Evolutionary conservation across 192 early-diverging fungal species (phyloP), one percentile per base, ranked within the genome.

Genomic region (Backusella macrospora): DNA sequence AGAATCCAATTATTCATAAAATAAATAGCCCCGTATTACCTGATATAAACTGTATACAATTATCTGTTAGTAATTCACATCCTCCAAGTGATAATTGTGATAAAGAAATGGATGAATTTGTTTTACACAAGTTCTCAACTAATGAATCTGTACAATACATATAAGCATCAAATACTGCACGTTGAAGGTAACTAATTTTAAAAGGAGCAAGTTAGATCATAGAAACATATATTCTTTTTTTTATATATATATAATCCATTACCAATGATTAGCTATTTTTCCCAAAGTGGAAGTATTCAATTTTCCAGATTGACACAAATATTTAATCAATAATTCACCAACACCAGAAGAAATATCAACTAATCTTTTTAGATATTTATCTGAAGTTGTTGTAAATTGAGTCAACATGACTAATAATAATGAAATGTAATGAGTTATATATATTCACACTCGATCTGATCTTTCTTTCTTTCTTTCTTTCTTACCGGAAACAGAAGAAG

Each of bases 81-180:
- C 81, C 80, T 15, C 73, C 76, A 49, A 83, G 37, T 62, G 82
- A 83, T 37, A 86, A 26, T 70, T 78, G 78, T 3, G 65, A 63
- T n/a, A 83, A 48, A 0, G 83, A 82, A 9, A 67, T 49, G 6
- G 79, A 37, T 14, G 79, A 81, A 23, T 84, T 75, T 18, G 81
- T 81, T 6, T 26, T 23, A 1, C 80, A 72, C 26, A 86, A 68
- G 1, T 75, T 47, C 15, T 83, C 79, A 55, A 86, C 52, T 7
- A 86, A 39, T 6, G 85, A 86, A 46, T 86, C 85, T 16, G 85
- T 86, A 5, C 83, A 76, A 34, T 81, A 81, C 0, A 71, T 69
- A 55, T 86, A 86, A 46, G 81, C 70, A 75, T 84, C 80, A 4
- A 86, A 66, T 12, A 81, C 46, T 21, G 81, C 71, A 5, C 77